Evolutionary conservation across 371 early-diverging fungal species (phyloP).

Genomic region (Dichotomocladium elegans): DNA sequence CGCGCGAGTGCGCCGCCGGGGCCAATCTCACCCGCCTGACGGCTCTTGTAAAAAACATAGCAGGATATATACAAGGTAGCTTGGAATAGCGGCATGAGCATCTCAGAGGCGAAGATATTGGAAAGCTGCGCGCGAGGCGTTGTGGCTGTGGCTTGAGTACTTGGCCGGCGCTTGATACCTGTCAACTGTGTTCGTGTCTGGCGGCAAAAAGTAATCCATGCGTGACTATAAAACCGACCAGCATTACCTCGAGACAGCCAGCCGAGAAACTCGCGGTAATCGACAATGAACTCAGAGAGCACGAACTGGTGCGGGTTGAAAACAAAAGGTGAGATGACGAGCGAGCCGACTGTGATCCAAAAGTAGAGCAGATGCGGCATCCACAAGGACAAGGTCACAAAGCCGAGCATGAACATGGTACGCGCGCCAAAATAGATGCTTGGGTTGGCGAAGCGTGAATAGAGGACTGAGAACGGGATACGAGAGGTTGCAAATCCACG

Average conservation of each 20-base stretch:
- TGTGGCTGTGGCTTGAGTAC: slow-evolving; percentile 27
- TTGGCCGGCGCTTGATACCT: slow-evolving; percentile 56
- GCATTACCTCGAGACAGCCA: slow-evolving; percentile 80
- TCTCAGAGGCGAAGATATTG: slow-evolving; percentile 72
- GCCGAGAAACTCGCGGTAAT: slow-evolving; percentile 75
- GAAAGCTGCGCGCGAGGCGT: slow-evolving; percentile 67
- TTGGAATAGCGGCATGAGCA: slow-evolving; percentile 72
- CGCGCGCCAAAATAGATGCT: slow-evolving; percentile 83
- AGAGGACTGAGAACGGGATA: slow-evolving; percentile 74
- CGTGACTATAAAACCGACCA: slow-evolving; percentile 55
- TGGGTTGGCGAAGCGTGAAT: slow-evolving; percentile 76
- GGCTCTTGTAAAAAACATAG: slow-evolving; percentile 58
- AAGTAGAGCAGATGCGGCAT: slow-evolving; percentile 79
- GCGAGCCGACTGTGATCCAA: slow-evolving; percentile 74
- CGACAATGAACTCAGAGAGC: slow-evolving; percentile 68
- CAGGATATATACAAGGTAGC: slow-evolving; percentile 56
- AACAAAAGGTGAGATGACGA: slow-evolving; percentile 75
- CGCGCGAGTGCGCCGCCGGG: slow-evolving; percentile 43
- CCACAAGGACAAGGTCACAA: slow-evolving; percentile 72
- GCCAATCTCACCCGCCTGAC: slow-evolving; percentile 21
- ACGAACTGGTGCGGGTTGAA: slow-evolving; percentile 88
- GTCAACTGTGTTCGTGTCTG: slow-evolving; percentile 70
- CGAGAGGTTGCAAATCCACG: slow-evolving; percentile 89
- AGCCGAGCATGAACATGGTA: slow-evolving; percentile 67
- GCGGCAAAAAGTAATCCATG: slow-evolving; percentile 83